Conservation (phyloP, 257 asterid genomes). For the Sherardia arvensis region DNA sequence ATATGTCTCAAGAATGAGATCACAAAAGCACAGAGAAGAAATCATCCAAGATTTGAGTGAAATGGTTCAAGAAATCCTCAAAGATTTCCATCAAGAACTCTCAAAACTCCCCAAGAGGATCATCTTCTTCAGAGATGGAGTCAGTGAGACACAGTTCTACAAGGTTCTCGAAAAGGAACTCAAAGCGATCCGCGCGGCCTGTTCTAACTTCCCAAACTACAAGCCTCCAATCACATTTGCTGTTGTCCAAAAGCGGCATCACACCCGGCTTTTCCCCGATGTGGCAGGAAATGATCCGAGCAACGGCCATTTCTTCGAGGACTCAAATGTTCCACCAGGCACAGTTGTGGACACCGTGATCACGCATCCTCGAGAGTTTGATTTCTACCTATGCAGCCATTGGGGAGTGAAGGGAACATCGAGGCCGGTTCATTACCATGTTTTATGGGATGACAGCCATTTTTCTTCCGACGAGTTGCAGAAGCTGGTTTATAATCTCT, state of each 20-base stretch:
- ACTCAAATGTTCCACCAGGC: constrained; percentile 78
- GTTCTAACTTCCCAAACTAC: constrained; percentile 50
- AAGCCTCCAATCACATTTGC: constrained; percentile 76
- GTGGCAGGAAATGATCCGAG: constrained; percentile 20
- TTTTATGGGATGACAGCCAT: constrained; percentile 71
- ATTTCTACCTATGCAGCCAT: constrained; percentile 89
- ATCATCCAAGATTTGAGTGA: constrained; percentile 62
- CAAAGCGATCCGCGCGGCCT: constrained; percentile 48
- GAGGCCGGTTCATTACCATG: constrained; percentile 83
- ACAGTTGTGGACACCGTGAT: constrained; percentile 86
- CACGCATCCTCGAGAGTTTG: constrained; percentile 77
- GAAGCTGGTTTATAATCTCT: constrained; percentile 73
- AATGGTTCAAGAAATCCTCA: constrained; percentile 68
- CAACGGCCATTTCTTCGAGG: constrained; percentile 12
- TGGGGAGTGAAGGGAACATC: constrained; percentile 97
- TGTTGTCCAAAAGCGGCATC: constrained; percentile 92
- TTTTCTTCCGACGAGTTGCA: constrained; percentile 92
- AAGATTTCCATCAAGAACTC: constrained; percentile 51
- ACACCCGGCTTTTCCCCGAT: constrained; percentile 63
- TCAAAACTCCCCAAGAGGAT: constrained; percentile 56
- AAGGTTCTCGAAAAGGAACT: constrained; percentile 61
- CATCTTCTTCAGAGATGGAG: constrained; percentile 90
- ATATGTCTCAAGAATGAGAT: constrained; percentile 78
- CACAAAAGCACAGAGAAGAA: constrained; percentile 85
- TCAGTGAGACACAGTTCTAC: constrained; percentile 81